Evolutionary conservation across 2,329 filamentous ascomycete species (phyloP), one percentile per base, ranked within the genome.

Genomic region (Dothideomycetes sp.): DNA sequence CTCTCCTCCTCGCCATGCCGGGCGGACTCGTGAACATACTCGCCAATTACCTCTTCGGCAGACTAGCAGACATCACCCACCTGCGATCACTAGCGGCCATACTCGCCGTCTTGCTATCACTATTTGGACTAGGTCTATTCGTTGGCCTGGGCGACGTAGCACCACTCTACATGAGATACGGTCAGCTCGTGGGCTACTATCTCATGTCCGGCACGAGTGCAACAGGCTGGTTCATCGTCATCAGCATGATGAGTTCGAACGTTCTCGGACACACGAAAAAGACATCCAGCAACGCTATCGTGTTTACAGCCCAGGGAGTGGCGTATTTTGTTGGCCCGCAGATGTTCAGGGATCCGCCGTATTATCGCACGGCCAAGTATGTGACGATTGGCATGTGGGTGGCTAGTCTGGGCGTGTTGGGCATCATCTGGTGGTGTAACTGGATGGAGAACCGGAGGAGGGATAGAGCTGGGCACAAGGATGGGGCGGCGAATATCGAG

Each of bases 241-340:
- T 36, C 15, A 44, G 44, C 33, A 61, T 59, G 49, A 45, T 55
- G 4, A 49, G 52, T 2, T 52, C 53, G 3, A 62, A 85, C 51
- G 66, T 82, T 14, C 81, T 76, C 16, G 81, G 81, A 0, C 78
- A 82, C 48, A 85, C 80, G 1, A 85, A 85, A 62, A 53, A 54
- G 38, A 79, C 80, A 1, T 77, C 81, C 48, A 84, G 80, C 4
- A 85, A 85, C 5, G 78, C 79, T 4, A 68, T 75, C 44, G 36
- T 52, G 10, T 42, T 55, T 14, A 51, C 53, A 32, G 36, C 49
- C 11, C 51, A 52, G 41, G 49, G 49, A 29, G 19, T 54, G 3
- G 68, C 61, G 5, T 64, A 64, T 42, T 62, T 65, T 37, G 59
- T 65, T 29, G 61, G 55, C 0, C 61, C 62, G 0, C 49, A 59